Percentiles rank a stretch among this genome's conserved stretches.
Evolutionary conservation across 75 land plant genomes (phyloP).

Genomic region (Larix kaempferi): DNA sequence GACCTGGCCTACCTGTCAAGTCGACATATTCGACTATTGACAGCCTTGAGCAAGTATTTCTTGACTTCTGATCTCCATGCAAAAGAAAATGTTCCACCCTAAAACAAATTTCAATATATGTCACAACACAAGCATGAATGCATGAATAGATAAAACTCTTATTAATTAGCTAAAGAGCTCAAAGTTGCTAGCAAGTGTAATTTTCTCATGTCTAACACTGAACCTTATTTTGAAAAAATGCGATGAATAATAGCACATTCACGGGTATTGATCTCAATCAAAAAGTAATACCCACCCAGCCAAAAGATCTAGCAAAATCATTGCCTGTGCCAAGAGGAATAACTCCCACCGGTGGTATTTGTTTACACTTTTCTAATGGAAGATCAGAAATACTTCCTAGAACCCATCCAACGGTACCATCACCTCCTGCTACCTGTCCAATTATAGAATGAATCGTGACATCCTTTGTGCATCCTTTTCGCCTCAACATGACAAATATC

Average conservation of each 20-base stretch:
- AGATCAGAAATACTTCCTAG: slow-evolving; percentile 68
- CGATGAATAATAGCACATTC: neutral
- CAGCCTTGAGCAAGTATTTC: slow-evolving; percentile 48
- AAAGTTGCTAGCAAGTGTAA: neutral
- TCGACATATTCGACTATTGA: slow-evolving; percentile 35
- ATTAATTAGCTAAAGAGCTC: neutral
- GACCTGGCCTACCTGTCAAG: slow-evolving; percentile 64
- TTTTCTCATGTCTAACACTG: neutral
- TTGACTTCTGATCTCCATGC: slow-evolving; percentile 69
- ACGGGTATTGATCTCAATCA: neutral
- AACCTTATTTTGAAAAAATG: neutral
- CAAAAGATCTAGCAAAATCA: slow-evolving; percentile 95
- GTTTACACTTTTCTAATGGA: slow-evolving; percentile 64
- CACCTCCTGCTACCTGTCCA: slow-evolving; percentile 97
- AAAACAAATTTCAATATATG: slow-evolving; percentile 5
- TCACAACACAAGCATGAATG: neutral
- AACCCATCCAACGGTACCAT: slow-evolving; percentile 99
- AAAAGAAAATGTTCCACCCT: slow-evolving; percentile 87
- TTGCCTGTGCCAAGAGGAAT: slow-evolving; percentile 99
- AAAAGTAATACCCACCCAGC: slow-evolving; percentile 66
- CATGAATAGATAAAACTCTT: neutral
- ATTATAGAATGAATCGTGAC: neutral
- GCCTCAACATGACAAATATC: neutral
- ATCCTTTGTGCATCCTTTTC: too few species aligned
- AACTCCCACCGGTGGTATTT: slow-evolving; percentile 75